Evolutionary conservation across 805 yeast species (phyloP), one percentile per base, ranked within the genome.

Genomic region (Komagataella mondaviorum): DNA sequence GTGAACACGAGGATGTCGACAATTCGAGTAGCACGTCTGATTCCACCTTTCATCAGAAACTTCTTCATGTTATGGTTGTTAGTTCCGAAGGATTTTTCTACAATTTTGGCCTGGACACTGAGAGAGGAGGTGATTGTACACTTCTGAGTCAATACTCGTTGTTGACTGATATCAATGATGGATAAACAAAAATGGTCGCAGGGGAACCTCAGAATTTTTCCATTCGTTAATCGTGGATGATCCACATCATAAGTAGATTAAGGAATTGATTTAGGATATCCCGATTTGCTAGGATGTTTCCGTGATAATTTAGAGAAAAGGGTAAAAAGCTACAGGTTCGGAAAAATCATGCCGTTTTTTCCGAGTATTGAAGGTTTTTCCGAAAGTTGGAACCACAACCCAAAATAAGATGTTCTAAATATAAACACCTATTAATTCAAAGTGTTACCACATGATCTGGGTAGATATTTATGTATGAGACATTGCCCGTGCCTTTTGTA

Each of bases 41-140:
- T 23, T 47, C 52, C 20, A 39, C 49, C 2, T 23, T 51, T 49
- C 39, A 30, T 8, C 59, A 63, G 36, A 63, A 58, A 16, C 55
- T 70, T 51, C 61, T 74, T 4, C 80, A 81, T 58, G 83, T 88
- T 3, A 74, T 83, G 57, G 95, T 91, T 18, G 84, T 90, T 4
- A 87, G 96, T 0, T 80, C 91, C 0, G 95, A 87, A 52, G 99
- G 98, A 0, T 77, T 76, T 56, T 84, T 86, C 58, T 89, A 85
- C 63, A 88, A 83, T 48, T 91, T 87, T 65, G 88, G 89, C 0
- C 70, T 93, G 49, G 93, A 88, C 60, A 83, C 93, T 0, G 95
- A 83, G 54, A 68, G 90, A 51, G 98, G 98, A 1, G 99, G 99
- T 2, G 99, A 93, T 63, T 93, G 99, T 67, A 80, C 85, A 36